These are phyloP conservation scores for Pseudogymnoascus sp. DNA, from an alignment of 2,329 filamentous ascomycete species.

Conservation along the genomic window DNA sequence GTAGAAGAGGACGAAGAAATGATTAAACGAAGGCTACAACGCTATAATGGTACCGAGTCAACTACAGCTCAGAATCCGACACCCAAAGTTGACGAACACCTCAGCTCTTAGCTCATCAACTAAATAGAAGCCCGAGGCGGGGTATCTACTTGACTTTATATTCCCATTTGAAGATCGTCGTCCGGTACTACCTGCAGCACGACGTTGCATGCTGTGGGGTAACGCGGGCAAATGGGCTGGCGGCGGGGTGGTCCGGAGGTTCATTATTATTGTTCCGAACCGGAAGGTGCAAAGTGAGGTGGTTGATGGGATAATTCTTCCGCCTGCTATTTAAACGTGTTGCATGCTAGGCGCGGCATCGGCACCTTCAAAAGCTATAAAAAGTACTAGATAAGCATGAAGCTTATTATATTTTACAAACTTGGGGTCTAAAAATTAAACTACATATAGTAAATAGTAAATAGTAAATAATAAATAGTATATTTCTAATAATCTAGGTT, in stretches of 20 bases:
- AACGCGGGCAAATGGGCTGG: not conserved
- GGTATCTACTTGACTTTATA: not conserved
- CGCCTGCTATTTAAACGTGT: not conserved
- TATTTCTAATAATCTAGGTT: too few species aligned
- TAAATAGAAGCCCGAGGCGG: not conserved
- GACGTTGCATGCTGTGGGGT: not conserved
- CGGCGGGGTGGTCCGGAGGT: not conserved
- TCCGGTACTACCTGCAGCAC: not conserved
- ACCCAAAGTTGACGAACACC: not conserved
- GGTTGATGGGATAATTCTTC: not conserved
- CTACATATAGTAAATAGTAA: too few species aligned
- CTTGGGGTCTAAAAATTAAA: too few species aligned
- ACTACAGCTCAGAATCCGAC: not conserved
- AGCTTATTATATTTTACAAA: too few species aligned
- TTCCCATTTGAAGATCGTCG: not conserved
- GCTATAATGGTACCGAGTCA: not conserved
- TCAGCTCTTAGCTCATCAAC: not conserved
- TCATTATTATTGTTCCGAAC: not conserved
- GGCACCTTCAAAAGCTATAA: too few species aligned
- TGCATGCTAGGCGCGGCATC: not conserved
- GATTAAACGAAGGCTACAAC: not conserved
- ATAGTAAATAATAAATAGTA: too few species aligned
- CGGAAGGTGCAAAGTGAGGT: not conserved
- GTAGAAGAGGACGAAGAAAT: not conserved
- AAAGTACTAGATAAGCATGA: too few species aligned